Conservation (phyloP, 306 rosid genomes). For the Fragaria nilgerrensis region DNA sequence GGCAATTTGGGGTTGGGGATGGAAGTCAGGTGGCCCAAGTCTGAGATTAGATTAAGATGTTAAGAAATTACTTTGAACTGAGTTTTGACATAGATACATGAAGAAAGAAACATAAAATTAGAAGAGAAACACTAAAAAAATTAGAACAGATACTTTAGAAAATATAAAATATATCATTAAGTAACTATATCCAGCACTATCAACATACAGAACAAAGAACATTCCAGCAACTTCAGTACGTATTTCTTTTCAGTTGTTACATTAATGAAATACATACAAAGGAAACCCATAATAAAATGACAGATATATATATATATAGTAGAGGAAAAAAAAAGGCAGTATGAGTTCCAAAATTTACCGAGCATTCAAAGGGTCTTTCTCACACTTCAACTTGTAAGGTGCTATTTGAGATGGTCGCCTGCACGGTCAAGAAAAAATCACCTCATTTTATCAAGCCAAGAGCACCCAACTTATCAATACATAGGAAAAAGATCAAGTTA, state of each 20-base stretch:
- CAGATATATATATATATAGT: background rate
- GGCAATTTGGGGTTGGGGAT: slow-evolving; percentile 79
- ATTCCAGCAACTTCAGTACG: background rate
- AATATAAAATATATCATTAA: background rate
- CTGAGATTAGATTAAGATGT: slow-evolving; percentile 43
- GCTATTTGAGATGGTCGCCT: slow-evolving; percentile 68
- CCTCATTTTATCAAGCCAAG: background rate
- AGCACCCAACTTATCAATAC: background rate
- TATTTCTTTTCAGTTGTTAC: background rate
- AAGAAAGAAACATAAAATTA: background rate
- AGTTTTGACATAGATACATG: background rate
- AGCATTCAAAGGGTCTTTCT: slow-evolving; percentile 71
- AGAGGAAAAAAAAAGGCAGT: slow-evolving; percentile 1
- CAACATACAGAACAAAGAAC: background rate
- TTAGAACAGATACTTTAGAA: background rate
- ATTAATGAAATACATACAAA: background rate
- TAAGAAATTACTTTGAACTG: slow-evolving; percentile 15
- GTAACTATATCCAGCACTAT: background rate
- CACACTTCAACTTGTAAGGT: slow-evolving; percentile 92
- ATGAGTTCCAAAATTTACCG: slow-evolving; percentile 51
- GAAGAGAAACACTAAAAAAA: background rate
- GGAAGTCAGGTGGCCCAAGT: slow-evolving; percentile 91
- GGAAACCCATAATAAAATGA: background rate
- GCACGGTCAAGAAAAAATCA: slow-evolving; percentile 30
- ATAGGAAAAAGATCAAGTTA: background rate